Conservation (phyloP, 208 protist species). For the Crithidia bombi region DNA sequence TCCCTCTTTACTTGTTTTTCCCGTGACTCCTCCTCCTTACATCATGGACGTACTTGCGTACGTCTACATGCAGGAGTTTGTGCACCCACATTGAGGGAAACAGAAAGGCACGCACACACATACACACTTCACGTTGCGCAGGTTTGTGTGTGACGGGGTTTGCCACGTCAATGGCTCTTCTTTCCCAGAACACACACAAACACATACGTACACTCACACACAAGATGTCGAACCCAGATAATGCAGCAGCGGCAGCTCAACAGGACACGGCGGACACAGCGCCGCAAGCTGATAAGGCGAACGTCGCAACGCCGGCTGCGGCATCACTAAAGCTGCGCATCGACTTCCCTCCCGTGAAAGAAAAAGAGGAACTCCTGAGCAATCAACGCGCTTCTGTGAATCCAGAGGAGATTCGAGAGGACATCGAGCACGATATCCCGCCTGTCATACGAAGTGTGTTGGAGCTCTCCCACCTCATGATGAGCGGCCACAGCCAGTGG, state of each 20-base stretch:
- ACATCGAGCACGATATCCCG: slow-evolving; percentile 71
- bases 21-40: too few relatives aligned
- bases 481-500: slow-evolving; percentile 83
- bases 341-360: slow-evolving; percentile 74
- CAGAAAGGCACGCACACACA: too few relatives aligned
- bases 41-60: too few relatives aligned
- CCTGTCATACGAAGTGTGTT: slow-evolving; percentile 85
- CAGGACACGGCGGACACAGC: not conserved
- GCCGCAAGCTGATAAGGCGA: not conserved
- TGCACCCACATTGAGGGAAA: too few relatives aligned
- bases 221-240: slow-evolving; percentile 3
- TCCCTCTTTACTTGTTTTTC: too few relatives aligned
- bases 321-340: slow-evolving; percentile 51
- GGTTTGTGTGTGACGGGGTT: too few relatives aligned
- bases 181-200: not conserved
- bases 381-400: slow-evolving; percentile 51
- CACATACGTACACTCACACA: not conserved
- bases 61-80: too few relatives aligned
- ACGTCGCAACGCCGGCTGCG: not conserved
- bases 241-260: not conserved
- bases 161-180: too few relatives aligned
- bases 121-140: too few relatives aligned
- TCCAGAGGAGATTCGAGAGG: slow-evolving; percentile 57
- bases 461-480: slow-evolving; percentile 75
- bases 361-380: slow-evolving; percentile 45